Conservation (phyloP, 495 filamentous ascomycete species). For the Penicillium tannophilum region DNA sequence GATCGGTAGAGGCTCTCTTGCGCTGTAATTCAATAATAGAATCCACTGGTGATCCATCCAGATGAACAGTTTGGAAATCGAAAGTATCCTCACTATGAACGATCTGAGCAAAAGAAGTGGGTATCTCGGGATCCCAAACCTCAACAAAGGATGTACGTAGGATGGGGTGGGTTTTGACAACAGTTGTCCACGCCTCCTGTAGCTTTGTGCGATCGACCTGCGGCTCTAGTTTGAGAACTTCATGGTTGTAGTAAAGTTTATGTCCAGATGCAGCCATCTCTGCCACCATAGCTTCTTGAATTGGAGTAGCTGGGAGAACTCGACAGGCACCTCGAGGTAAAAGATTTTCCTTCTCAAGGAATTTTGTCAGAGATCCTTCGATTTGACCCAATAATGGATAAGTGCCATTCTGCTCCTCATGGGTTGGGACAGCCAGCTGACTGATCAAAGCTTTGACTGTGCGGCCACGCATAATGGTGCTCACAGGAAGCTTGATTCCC, state of each 20-base stretch:
- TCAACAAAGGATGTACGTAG: conserved; percentile 70
- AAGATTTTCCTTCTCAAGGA: conserved; percentile 31
- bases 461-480: conserved; percentile 67
- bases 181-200: conserved; percentile 58
- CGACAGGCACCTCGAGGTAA: conserved; percentile 42
- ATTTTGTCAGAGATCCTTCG: conserved; percentile 33
- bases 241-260: conserved; percentile 77
- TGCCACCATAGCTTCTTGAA: conserved; percentile 83
- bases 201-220: conserved; percentile 55
- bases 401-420: conserved; percentile 10
- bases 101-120: conserved; percentile 64
- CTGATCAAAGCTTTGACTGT: conserved; percentile 59
- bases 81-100: conserved; percentile 41
- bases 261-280: conserved; percentile 73
- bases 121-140: conserved; percentile 57
- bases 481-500: conserved; percentile 62
- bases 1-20: conserved; percentile 22
- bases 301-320: conserved; percentile 70
- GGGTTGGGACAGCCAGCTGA: conserved; percentile 16
- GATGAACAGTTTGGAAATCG: conserved; percentile 23
- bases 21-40: conserved; percentile 27
- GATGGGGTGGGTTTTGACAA: conserved; percentile 62
- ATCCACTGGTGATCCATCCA: conserved; percentile 21
- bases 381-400: conserved; percentile 29
- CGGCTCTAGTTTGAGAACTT: conserved; percentile 60